phyloP scores from a whole-genome alignment of 345 rosid genomes.

The Linum trigynum region DNA sequence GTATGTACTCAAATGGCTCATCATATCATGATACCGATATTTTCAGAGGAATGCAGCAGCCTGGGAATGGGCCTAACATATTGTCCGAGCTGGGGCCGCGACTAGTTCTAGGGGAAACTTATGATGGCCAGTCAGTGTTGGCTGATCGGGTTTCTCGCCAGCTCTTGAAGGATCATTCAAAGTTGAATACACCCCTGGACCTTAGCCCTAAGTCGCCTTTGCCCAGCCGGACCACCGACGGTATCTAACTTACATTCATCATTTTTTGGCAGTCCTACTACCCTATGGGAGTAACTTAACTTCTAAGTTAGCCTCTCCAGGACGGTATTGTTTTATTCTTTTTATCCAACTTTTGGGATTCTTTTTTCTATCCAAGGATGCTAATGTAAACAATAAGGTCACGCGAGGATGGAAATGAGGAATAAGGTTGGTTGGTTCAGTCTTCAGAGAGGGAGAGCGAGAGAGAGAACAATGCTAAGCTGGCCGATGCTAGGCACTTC shows the following conservation, averaged over 20 bases:
- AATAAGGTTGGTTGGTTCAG: constrained; percentile 13
- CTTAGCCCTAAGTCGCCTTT: constrained; percentile 36
- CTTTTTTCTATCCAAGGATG: constrained; percentile 10
- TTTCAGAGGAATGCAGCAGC: constrained; percentile 35
- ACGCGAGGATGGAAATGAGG: constrained; percentile 3
- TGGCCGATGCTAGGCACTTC: constrained; percentile 12
- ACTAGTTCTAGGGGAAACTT: constrained; percentile 22
- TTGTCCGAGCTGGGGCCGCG: constrained; percentile 31
- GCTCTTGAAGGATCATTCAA: constrained; percentile 36
- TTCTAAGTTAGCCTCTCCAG: constrained; percentile 12
- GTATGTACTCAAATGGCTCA: constrained; percentile 25
- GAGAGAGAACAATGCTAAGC: constrained; percentile 11
- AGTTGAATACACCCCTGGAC: constrained; percentile 33
- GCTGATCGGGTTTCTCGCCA: constrained; percentile 50
- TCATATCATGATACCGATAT: constrained; percentile 34
- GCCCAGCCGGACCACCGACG: constrained; percentile 22
- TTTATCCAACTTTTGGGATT: constrained; percentile 5
- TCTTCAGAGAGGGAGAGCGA: not conserved
- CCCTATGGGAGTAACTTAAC: constrained; percentile 5
- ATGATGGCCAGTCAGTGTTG: constrained; percentile 44
- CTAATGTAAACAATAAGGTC: constrained; percentile 17
- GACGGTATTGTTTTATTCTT: constrained; percentile 10
- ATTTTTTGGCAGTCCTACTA: constrained; percentile 4
- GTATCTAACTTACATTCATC: constrained; percentile 14
- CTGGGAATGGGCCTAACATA: constrained; percentile 23